phyloP scores from a whole-genome alignment of 2,329 filamentous ascomycete genomes.

The Cadophora luteo-olivacea region DNA sequence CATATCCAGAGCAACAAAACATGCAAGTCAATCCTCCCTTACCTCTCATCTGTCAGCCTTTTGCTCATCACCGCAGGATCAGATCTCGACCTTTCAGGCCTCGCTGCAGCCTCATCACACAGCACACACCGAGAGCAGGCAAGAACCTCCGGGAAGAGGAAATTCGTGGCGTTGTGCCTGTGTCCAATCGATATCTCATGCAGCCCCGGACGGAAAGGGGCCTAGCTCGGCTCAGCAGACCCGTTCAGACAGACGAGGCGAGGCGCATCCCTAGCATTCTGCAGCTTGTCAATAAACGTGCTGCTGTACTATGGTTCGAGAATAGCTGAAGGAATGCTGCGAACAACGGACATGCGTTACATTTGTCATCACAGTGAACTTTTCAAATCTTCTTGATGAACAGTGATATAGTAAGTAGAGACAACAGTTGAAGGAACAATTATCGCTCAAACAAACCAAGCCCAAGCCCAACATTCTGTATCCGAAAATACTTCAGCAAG shows the following conservation, averaged over 20 bases:
- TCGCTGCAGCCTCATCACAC: slow-evolving; percentile 1
- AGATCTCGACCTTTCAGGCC: not conserved
- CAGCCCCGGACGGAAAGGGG: not conserved
- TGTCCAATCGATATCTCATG: slow-evolving; percentile 6
- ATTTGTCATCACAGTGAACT: not conserved
- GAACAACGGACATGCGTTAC: not conserved
- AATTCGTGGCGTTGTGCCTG: slow-evolving; percentile 6
- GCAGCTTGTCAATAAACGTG: slow-evolving; percentile 11
- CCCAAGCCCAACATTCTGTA: too few relatives aligned
- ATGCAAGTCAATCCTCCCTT: not conserved
- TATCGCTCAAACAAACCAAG: not conserved
- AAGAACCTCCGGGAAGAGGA: not conserved
- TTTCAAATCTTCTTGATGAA: not conserved
- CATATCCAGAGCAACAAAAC: not conserved
- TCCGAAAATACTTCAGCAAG: not conserved
- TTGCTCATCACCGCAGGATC: not conserved
- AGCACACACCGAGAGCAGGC: not conserved
- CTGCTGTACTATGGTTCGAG: not conserved
- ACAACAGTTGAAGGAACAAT: not conserved
- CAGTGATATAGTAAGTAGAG: not conserved
- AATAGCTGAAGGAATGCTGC: not conserved
- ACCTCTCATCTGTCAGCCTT: not conserved
- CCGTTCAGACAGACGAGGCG: not conserved
- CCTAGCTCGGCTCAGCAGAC: not conserved
- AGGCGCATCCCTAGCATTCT: not conserved